Conservation (phyloP, 2,329 filamentous ascomycete species). For the Davidsoniella australis region DNA sequence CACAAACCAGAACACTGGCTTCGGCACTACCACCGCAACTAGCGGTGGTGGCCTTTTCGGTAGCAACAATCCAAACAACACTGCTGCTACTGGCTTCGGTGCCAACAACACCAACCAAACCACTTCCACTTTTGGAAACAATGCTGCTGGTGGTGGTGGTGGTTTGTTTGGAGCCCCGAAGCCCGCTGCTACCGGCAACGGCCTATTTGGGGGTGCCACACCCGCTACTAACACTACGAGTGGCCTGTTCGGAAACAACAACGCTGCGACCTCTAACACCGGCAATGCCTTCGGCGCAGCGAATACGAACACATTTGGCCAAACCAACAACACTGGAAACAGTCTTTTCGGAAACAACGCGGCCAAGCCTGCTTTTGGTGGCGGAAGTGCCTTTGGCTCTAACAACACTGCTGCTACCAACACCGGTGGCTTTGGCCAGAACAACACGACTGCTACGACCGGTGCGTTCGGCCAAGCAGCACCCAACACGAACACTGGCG, state of each 20-base stretch:
- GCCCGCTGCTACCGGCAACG: conserved; percentile 17
- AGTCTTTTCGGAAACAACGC: conserved; percentile 18
- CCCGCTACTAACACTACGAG: conserved; percentile 15
- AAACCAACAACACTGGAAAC: conserved; percentile 20
- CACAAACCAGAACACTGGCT: conserved; percentile 19
- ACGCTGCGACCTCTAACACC: conserved; percentile 10
- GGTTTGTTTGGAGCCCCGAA: conserved; percentile 23
- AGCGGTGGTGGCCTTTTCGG: conserved; percentile 25
- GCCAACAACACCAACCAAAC: conserved; percentile 14
- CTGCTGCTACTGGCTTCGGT: conserved; percentile 17
- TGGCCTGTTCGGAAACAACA: conserved; percentile 20
- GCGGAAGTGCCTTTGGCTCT: conserved; percentile 25
- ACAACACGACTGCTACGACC: conserved; percentile 17
- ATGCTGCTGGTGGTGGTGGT: conserved; percentile 18
- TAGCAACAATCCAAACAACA: conserved; percentile 16
- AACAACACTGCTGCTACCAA: conserved; percentile 17
- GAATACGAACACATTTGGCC: conserved; percentile 16
- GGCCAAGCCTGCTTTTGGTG: conserved; percentile 19
- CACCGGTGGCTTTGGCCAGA: conserved; percentile 17
- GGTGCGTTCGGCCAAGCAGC: conserved; percentile 20
- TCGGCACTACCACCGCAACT: conserved; percentile 19
- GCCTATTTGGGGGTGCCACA: conserved; percentile 25
- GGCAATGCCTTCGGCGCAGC: conserved; percentile 15
- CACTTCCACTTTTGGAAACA: conserved; percentile 14
- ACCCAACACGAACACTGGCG: conserved; percentile 16